Percentiles rank a stretch among this genome's conserved stretches.
phyloP scores from a whole-genome alignment of 768 basidiomycete genomes.

The Lanmaoa rubissima region DNA sequence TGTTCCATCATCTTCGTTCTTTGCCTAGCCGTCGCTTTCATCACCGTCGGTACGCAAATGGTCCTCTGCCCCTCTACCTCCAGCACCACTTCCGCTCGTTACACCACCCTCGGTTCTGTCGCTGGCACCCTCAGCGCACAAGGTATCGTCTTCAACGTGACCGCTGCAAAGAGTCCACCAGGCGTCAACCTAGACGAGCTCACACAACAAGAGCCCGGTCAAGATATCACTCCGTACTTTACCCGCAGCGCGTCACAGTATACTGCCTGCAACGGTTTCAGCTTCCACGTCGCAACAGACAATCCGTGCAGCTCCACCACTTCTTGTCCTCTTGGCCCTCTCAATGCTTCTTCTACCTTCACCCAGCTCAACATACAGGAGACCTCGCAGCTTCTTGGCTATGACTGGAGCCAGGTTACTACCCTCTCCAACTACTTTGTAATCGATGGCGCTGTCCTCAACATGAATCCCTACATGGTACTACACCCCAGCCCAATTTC shows the following conservation, averaged over 20 bases:
- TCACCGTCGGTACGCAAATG: slow-evolving; percentile 91
- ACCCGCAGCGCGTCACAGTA: slow-evolving; percentile 66
- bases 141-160: slow-evolving; percentile 76
- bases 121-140: slow-evolving; percentile 70
- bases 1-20: slow-evolving; percentile 83
- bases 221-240: slow-evolving; percentile 90
- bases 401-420: slow-evolving; percentile 88
- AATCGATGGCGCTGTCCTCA: slow-evolving; percentile 90
- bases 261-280: slow-evolving; percentile 57
- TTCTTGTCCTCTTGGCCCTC: slow-evolving; percentile 65
- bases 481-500: slow-evolving; percentile 67
- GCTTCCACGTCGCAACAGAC: slow-evolving; percentile 70
- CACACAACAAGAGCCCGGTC: slow-evolving; percentile 58
- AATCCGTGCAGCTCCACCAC: slow-evolving; percentile 61
- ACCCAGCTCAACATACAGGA: slow-evolving; percentile 59
- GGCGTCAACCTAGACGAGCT: slow-evolving; percentile 60
- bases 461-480: slow-evolving; percentile 82
- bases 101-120: slow-evolving; percentile 53
- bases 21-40: slow-evolving; percentile 82
- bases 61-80: slow-evolving; percentile 78
- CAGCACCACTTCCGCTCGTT: slow-evolving; percentile 41
- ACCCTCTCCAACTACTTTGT: slow-evolving; percentile 75
- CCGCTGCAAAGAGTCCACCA: slow-evolving; percentile 43
- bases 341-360: slow-evolving; percentile 57
- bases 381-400: slow-evolving; percentile 74